Percentiles rank a stretch among this genome's conserved stretches.
Evolutionary conservation across 2,329 filamentous ascomycete genomes (phyloP).

Genomic region (Aspergillus sp.): DNA sequence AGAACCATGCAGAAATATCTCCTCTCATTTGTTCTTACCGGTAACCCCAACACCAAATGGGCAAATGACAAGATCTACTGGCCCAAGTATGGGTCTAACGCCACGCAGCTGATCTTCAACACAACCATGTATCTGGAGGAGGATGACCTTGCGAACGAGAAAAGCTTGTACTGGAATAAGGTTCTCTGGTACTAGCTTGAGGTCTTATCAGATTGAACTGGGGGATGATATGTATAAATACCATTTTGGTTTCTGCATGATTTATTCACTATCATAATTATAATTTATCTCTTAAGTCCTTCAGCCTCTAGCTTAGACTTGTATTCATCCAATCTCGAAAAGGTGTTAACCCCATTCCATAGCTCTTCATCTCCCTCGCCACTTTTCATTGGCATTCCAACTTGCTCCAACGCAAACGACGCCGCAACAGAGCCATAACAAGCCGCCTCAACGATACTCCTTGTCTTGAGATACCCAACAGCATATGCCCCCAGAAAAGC

Average conservation of each 20-base stretch:
- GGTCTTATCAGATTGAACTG: too few species aligned
- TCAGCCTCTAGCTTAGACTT: too few species aligned
- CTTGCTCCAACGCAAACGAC: too few species aligned
- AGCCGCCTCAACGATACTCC: too few species aligned
- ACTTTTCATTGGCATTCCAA: too few species aligned
- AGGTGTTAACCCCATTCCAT: too few species aligned
- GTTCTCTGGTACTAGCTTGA: conserved; percentile 31
- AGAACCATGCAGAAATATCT: conserved; percentile 28
- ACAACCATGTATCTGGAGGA: conserved; percentile 22
- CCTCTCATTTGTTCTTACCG: conserved; percentile 23
- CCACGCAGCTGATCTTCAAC: conserved; percentile 27
- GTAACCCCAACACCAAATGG: conserved; percentile 27
- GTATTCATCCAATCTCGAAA: too few species aligned
- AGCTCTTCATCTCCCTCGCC: too few species aligned
- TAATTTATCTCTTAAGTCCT: too few species aligned
- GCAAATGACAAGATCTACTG: conserved; percentile 29
- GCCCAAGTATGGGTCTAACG: conserved; percentile 23
- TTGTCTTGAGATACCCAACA: too few species aligned
- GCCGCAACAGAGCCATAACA: too few species aligned
- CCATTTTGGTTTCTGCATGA: not conserved
- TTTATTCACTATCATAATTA: not conserved
- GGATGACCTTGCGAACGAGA: conserved; percentile 29
- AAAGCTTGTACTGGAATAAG: conserved; percentile 29
- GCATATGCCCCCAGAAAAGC: too few species aligned
- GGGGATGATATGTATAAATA: not conserved